Conservation (phyloP, 2,329 filamentous ascomycete species). For the Cladophialophora psammophila region DNA sequence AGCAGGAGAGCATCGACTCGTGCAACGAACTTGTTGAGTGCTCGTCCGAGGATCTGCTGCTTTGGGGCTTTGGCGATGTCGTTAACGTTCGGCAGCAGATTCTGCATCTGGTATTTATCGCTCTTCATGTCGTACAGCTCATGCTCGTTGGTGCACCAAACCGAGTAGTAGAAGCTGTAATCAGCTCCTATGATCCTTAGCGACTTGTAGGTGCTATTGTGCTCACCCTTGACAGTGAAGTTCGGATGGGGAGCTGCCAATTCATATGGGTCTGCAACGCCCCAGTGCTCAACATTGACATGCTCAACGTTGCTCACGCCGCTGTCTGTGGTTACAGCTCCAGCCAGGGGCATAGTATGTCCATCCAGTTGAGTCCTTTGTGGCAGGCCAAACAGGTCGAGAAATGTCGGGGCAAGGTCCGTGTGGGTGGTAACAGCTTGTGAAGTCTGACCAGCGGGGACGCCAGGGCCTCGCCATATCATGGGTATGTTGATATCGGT, state of each 20-base stretch:
- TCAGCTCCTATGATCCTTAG: slow-evolving; percentile 45
- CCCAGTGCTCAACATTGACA: slow-evolving; percentile 66
- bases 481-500: slow-evolving; percentile 67
- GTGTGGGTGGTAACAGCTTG: slow-evolving; percentile 66
- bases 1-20: slow-evolving; percentile 43
- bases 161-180: slow-evolving; percentile 50
- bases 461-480: slow-evolving; percentile 64
- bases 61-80: too few relatives aligned
- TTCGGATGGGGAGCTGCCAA: not conserved
- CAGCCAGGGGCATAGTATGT: slow-evolving; percentile 15
- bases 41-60: too few relatives aligned
- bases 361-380: slow-evolving; percentile 33
- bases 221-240: not conserved
- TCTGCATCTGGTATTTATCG: too few relatives aligned
- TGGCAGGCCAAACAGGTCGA: slow-evolving; percentile 53
- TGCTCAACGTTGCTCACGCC: slow-evolving; percentile 55
- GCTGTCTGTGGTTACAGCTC: slow-evolving; percentile 40
- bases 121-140: slow-evolving; percentile 39
- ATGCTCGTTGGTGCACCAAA: slow-evolving; percentile 51
- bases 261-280: slow-evolving; percentile 36
- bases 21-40: too few relatives aligned
- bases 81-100: too few relatives aligned
- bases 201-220: slow-evolving; percentile 49
- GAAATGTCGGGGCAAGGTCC: slow-evolving; percentile 68
- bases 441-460: slow-evolving; percentile 49